Base-by-base conservation (phyloP, 2,329 filamentous ascomycete genomes). In the Calonectria crousiana region DNA sequence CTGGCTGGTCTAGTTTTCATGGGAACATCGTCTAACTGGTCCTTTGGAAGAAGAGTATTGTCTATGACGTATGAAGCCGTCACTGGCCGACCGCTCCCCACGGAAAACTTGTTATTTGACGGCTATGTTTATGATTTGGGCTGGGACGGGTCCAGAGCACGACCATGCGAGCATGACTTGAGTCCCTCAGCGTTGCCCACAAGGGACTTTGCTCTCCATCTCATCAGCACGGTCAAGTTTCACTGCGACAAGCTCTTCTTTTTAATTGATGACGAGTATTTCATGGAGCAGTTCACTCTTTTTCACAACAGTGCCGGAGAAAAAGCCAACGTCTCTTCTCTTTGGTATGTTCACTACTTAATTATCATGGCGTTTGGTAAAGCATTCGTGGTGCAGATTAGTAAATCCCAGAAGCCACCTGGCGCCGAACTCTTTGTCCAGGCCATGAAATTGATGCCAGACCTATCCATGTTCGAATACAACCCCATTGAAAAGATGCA, bases 341-440 rank as follows among this genome's bases (percentile, higher is more conserved):
- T 79, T 5, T 79, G 77, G 77, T 77, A 78, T 52, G 32, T 78
- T 10, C 77, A 79, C 44, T 79, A 79, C 11, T 72, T 79, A 9
- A 53, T 79, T 14, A 64, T 79, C 4, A 34, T 79, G 23, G 77
- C 77, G 1, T 72, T 79, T 28, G 77, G 77, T 2, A 78, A 79
- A 13, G 74, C 77, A 0, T 79, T 79, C 47, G 74, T 79, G 28
- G 74, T 77, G 2, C 77, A 79, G 9, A 74, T 72, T 2, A 74
- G 72, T 5, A 79, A 78, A 23, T 75, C 76, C 4, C 67, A 30
- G 16, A 60, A 69, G 0, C 77, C 77, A 32, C 77, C 77, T 9
- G 77, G 77, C 0, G 67, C 53, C 0, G 77, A 78, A 3, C 58
- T 79, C 3, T 79, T 79, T 20, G 38, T 74, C 4, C 76, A 79